phyloP scores from a whole-genome alignment of 73 alveolate species.

The Tetrahymena malaccensis region DNA sequence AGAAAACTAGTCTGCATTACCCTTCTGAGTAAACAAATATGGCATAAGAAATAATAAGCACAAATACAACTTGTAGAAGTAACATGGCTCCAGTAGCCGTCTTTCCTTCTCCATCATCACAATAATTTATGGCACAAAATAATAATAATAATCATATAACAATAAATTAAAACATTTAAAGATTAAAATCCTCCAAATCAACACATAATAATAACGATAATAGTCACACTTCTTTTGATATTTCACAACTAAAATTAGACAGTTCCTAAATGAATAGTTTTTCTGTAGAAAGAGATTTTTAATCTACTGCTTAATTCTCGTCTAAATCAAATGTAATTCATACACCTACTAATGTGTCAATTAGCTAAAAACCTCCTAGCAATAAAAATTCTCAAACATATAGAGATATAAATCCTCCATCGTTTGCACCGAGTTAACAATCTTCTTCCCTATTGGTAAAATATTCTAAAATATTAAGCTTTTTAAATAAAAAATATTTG shows the following conservation, averaged over 20 bases:
- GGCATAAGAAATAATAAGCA: neutral
- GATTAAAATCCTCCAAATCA: neutral
- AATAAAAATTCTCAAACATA: neutral
- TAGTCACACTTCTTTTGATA: neutral
- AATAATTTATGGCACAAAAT: neutral
- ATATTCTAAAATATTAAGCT: neutral
- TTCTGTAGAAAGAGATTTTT: neutral
- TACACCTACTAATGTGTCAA: neutral
- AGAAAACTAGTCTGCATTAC: neutral
- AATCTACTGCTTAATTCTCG: neutral
- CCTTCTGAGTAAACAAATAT: neutral
- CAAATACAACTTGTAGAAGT: neutral
- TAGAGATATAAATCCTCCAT: neutral
- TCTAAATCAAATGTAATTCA: neutral
- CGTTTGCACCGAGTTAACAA: neutral
- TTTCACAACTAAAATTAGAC: neutral
- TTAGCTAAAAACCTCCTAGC: neutral
- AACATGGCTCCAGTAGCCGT: neutral
- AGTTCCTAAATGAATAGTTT: neutral
- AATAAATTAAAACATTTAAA: neutral
- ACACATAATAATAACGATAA: neutral
- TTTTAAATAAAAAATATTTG: neutral
- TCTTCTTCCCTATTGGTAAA: neutral
- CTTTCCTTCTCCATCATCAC: neutral
- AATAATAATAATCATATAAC: neutral